Base-by-base conservation (phyloP, 2,329 filamentous ascomycete genomes). In the Stemphylium lycopersici region DNA sequence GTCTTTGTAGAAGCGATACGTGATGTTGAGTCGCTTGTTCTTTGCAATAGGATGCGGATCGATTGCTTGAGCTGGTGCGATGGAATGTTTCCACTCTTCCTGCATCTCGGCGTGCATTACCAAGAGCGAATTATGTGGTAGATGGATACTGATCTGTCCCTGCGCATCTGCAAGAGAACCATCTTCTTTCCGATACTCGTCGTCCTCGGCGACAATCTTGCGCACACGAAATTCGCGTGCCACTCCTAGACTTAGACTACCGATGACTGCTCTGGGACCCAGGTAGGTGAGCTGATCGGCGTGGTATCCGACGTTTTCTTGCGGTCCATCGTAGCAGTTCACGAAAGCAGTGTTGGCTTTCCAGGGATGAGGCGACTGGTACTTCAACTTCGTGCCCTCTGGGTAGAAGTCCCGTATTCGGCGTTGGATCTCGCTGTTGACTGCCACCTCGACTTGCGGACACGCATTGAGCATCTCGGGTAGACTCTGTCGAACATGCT, bases 51-150 rank as follows among this genome's bases (percentile, higher is more conserved):
- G 91, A 72, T 99, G 95, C 1, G 91, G 91, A 57, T 92, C 89
- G 54, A 98, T 90, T 3, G 87, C 85, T 43, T 83, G 81, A 0
- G 90, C 87, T 0, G 92, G 90, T 0, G 87, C 81, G 38, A 99
- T 90, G 62, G 85, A 84, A 74, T 99, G 95, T 74, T 97, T 98
- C 92, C 92, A 98, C 70, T 90, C 88, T 70, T 98, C 93, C 70
- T 98, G 93, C 91, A 96, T 98, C 71, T 96, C 91, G 0, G 93
- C 93, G 69, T 98, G 93, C 95, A 99, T 98, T 8, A 98, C 82
- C 0, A 99, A 82, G 0, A 98, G 83, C 0, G 91, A 96, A 73
- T 98, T 98, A 75, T 98, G 95, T 0, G 93, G 93, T 0, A 98
- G 85, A 65, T 97, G 91, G 38, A 98, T 95, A 1, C 91, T 87